Evolutionary conservation across 176 grass and related monocot species (phyloP).

Genomic region (Avena atlantica): DNA sequence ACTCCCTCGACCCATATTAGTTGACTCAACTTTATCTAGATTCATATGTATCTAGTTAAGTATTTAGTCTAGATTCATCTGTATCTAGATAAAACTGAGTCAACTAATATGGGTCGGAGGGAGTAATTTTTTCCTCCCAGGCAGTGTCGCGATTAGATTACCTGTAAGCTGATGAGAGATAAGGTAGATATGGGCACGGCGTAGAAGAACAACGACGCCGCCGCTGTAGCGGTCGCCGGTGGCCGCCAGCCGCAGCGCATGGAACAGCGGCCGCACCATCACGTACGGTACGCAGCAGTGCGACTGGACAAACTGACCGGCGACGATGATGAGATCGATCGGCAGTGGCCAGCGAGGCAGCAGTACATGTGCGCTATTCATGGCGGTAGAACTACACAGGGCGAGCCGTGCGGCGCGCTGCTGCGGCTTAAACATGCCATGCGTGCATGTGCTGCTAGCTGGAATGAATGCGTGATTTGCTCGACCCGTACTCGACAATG

Average conservation of each 20-base stretch:
- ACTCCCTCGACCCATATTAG: no score
- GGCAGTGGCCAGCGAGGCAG: background rate
- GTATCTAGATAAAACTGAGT: no score
- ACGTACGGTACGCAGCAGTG: background rate
- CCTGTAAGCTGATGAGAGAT: no score
- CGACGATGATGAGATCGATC: conserved; percentile 25
- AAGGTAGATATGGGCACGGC: background rate
- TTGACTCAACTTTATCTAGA: no score
- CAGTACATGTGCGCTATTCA: background rate
- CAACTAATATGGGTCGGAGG: no score
- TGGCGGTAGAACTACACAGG: background rate
- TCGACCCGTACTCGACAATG: background rate
- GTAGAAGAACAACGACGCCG: background rate
- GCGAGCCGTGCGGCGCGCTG: background rate
- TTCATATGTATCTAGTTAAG: no score
- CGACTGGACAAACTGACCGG: background rate
- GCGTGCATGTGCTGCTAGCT: background rate
- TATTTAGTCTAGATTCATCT: no score
- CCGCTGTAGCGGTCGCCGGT: conserved; percentile 28
- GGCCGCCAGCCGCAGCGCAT: background rate
- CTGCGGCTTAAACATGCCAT: background rate
- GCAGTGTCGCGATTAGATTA: no score
- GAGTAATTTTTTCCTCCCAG: no score
- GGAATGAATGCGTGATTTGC: background rate
- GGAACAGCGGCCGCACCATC: conserved; percentile 43